Evolutionary conservation across 495 filamentous ascomycete species (phyloP), one percentile per base, ranked within the genome.

Genomic region (Podospora pseudoanserina): DNA sequence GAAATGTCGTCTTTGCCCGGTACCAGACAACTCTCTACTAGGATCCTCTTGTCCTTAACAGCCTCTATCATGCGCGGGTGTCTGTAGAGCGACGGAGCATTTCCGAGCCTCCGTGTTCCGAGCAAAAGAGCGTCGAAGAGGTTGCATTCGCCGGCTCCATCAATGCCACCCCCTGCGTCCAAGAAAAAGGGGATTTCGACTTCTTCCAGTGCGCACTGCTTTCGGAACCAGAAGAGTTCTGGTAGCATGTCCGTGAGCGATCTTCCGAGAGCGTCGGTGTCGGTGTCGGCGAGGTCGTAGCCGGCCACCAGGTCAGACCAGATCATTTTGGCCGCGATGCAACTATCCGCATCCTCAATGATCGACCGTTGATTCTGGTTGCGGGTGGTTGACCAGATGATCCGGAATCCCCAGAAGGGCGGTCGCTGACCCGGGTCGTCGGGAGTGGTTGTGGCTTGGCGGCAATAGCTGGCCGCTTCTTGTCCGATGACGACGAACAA

Each of bases 141-240:
- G 72, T 97, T 97, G 69, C 91, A 82, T 68, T 97, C 93, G 0
- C 89, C 87, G 26, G 80, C 81, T 71, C 86, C 88, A 16, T 91
- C 93, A 70, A 93, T 23, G 9, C 11, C 56, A 19, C 53, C 89
- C 18, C 92, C 91, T 2, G 94, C 95, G 73, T 96, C 93, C 77
- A 99, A 94, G 81, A 94, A 95, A 79, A 97, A 96, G 3, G 95
- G 95, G n/a, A 99, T 89, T 26, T 95, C 87, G 32, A 97, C 84
- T 7, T 84, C 88, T 74, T 92, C 88, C 72, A 91, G 86, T 13
- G 85, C 85, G 75, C 94, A 97, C 63, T 86, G 85, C 73, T 94
- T 94, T 49, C 88, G 88, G 82, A 98, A 97, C 92, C 92, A 97
- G 73, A 97, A 93, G 0, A 98, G 79, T 64, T 96, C 86, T 0